Percentiles rank a stretch among this genome's conserved stretches.
phyloP scores from a whole-genome alignment of 2,329 filamentous ascomycete species.

The Stachybotrys chlorohalonatus region DNA sequence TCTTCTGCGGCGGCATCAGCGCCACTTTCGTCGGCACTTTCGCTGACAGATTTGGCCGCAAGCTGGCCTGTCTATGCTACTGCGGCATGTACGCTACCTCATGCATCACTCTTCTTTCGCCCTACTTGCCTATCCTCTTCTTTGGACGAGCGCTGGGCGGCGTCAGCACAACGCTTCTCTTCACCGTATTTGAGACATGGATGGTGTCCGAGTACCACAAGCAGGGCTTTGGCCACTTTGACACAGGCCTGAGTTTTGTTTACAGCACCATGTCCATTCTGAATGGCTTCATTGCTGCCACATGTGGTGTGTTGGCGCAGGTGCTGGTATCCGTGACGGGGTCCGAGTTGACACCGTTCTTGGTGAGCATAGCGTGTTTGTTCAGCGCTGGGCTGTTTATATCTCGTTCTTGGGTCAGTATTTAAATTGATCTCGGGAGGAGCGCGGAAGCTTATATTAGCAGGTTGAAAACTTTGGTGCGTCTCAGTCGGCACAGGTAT shows the following conservation, averaged over 20 bases:
- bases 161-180: conserved; percentile 46
- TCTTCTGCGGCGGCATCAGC: conserved; percentile 37
- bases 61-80: conserved; percentile 41
- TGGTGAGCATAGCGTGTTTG: conserved; percentile 33
- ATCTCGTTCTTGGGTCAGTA: conserved; percentile 21
- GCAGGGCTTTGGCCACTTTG: conserved; percentile 27
- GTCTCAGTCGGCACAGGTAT: not conserved
- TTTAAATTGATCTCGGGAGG: conserved; percentile 3
- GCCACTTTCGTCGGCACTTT: conserved; percentile 28
- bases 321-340: conserved; percentile 36
- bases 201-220: conserved; percentile 48
- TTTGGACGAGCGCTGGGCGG: conserved; percentile 46
- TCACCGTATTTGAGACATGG: conserved; percentile 52
- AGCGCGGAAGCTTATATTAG: not conserved
- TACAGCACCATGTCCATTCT: conserved; percentile 43
- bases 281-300: conserved; percentile 47
- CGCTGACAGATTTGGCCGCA: conserved; percentile 37
- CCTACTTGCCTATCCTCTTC: conserved; percentile 34
- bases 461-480: not conserved
- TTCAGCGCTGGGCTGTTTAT: conserved; percentile 33
- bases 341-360: conserved; percentile 36
- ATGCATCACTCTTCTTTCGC: conserved; percentile 40
- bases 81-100: conserved; percentile 42
- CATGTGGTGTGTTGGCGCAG: conserved; percentile 42
- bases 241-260: conserved; percentile 36